Evolutionary conservation across 148 eudicot genomes (phyloP).

Genomic region (Dianthus caryophyllus): DNA sequence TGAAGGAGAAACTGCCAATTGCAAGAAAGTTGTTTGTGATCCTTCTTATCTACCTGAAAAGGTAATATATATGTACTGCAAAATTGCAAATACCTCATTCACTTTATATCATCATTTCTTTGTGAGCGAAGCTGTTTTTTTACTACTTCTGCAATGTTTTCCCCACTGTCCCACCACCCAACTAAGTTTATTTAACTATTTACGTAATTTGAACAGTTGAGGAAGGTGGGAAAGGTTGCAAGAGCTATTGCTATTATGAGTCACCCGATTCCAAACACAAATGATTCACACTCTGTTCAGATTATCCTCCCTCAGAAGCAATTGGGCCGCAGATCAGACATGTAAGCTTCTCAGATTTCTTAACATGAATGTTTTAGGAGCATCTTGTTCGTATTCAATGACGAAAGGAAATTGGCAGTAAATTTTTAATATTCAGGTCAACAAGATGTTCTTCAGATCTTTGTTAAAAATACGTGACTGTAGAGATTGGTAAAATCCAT

Average conservation of each 20-base stretch:
- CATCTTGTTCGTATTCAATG: not conserved
- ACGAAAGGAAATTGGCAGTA: not conserved
- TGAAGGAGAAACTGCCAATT: constrained; percentile 96
- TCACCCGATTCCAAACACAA: constrained; percentile 89
- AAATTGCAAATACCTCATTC: not conserved
- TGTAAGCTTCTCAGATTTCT: constrained; percentile 46
- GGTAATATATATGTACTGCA: constrained; percentile 32
- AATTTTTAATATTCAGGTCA: not conserved
- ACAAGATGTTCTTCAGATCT: not conserved
- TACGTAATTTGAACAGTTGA: constrained; percentile 43
- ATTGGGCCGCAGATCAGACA: constrained; percentile 87
- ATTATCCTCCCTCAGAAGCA: constrained; percentile 97
- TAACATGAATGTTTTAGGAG: not conserved
- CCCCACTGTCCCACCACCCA: not conserved
- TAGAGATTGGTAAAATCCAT: not conserved
- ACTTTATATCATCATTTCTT: not conserved
- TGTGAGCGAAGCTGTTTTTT: not conserved
- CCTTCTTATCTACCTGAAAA: constrained; percentile 87
- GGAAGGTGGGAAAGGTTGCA: constrained; percentile 93
- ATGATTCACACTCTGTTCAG: constrained; percentile 85
- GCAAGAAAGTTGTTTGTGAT: constrained; percentile 99
- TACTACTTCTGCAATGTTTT: not conserved
- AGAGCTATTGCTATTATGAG: constrained; percentile 96
- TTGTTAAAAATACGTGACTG: not conserved
- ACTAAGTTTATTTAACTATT: constrained; percentile 3